Evolutionary conservation across 176 grass and related monocot species (phyloP), one percentile per base, ranked within the genome.

Genomic region (Miscanthus lutarioriparius): DNA sequence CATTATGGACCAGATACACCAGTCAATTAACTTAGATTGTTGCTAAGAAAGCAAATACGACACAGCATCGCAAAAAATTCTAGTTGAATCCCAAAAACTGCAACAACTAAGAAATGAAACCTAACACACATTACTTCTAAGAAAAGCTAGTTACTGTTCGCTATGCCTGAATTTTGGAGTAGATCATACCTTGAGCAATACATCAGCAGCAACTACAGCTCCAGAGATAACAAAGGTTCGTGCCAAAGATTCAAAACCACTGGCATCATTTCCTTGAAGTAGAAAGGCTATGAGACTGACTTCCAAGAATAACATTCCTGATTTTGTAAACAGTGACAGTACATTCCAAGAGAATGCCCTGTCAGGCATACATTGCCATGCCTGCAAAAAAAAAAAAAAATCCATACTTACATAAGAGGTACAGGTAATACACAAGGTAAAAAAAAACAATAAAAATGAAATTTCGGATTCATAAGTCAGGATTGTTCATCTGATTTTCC

Each of bases 231-330:
- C 90, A 91, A 96, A 99, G 33, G 97, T 99, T 8, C 90, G 89
- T 26, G 88, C 92, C 78, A 99, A 86, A 90, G 94, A 90, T 23
- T 99, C 97, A 38, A 94, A 80, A 26, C 93, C 97, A 77, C 84
- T 85, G 10, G 93, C 82, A 86, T 99, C 82, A 88, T 99, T 96
- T 94, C 97, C 97, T 94, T 99, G 93, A 81, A 99, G 92, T 67
- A 99, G 77, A 92, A 99, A 99, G 19, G 97, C 93, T 73, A 99
- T 81, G 28, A 99, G 81, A 61, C 97, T 96, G 71, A 99, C 87
- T 91, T 99, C 97, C 72, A 96, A 84, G 87, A 99, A 96, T 62
- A 99, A 54, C 89, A 99, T 84, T 72, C 97, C 93, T 12, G 97
- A 91, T 85, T 91, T 87, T 68, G 91, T 93, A 87, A 96, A 89